Evolutionary conservation across 371 early-diverging fungal species (phyloP).

Genomic region (Mucor circinelloides): DNA sequence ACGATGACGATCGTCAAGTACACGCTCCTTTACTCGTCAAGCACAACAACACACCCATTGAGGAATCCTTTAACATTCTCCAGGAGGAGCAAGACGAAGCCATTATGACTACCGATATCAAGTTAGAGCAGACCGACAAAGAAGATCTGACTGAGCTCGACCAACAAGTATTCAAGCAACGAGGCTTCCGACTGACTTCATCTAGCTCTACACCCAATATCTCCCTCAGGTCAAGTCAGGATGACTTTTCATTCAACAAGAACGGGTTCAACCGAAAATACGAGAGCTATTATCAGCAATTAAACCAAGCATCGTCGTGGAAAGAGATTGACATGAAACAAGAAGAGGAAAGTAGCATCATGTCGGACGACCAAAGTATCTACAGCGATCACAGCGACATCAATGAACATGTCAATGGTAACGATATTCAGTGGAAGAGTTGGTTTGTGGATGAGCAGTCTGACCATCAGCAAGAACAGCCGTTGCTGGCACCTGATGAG

Average conservation of each 20-base stretch:
- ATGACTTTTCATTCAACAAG: background rate
- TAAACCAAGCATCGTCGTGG: slow-evolving; percentile 15
- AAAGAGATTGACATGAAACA: slow-evolving; percentile 5
- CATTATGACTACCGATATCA: background rate
- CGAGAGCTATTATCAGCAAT: slow-evolving; percentile 13
- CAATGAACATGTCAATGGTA: background rate
- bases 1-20: slow-evolving; percentile 15
- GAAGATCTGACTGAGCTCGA: background rate
- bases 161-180: background rate
- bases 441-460: slow-evolving; percentile 17
- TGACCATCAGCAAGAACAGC: background rate
- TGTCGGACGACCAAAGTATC: background rate
- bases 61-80: background rate
- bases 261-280: slow-evolving; percentile 3
- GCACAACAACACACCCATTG: background rate
- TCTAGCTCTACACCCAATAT: slow-evolving; percentile 17
- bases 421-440: slow-evolving; percentile 21
- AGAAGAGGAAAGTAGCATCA: background rate
- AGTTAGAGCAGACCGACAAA: background rate
- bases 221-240: background rate
- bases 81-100: slow-evolving; percentile 1
- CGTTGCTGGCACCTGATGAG: background rate
- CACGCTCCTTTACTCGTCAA: slow-evolving; percentile 24
- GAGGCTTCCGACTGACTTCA: background rate
- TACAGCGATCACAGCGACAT: slow-evolving; percentile 1